These are phyloP conservation scores for Penicillium sp. DNA, from an alignment of 2,329 filamentous ascomycete genomes.

Conservation along the genomic window DNA sequence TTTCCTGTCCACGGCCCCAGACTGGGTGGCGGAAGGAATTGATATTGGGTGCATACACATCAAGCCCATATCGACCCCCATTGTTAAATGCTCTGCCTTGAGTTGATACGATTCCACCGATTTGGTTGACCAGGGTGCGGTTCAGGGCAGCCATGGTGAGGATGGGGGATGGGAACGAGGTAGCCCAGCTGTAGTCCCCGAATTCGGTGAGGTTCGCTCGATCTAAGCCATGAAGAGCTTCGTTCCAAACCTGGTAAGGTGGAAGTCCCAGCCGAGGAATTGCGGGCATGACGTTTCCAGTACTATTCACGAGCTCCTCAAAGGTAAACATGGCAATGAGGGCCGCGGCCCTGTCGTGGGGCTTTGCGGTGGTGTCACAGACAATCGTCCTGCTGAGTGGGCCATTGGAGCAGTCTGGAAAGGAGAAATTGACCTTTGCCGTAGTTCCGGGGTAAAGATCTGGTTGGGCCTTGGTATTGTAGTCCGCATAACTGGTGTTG, in stretches of 20 bases:
- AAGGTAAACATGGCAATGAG: slow-evolving; percentile 52
- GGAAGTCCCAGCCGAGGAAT: slow-evolving; percentile 56
- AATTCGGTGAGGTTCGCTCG: slow-evolving; percentile 55
- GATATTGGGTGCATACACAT: slow-evolving; percentile 59
- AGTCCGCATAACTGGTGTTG: slow-evolving; percentile 29
- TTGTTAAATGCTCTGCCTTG: slow-evolving; percentile 67
- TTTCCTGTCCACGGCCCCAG: slow-evolving; percentile 62
- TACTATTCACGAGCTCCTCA: slow-evolving; percentile 56
- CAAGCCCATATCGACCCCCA: slow-evolving; percentile 44
- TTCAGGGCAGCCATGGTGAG: slow-evolving; percentile 62
- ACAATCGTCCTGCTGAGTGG: slow-evolving; percentile 51
- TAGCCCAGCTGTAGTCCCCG: slow-evolving; percentile 58
- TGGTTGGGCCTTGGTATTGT: slow-evolving; percentile 26
- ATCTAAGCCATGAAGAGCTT: slow-evolving; percentile 61
- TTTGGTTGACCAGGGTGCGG: slow-evolving; percentile 56
- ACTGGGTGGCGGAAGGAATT: slow-evolving; percentile 63
- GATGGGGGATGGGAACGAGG: slow-evolving; percentile 65
- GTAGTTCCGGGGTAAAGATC: slow-evolving; percentile 22
- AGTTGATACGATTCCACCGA: slow-evolving; percentile 54
- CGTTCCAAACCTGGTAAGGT: slow-evolving; percentile 60
- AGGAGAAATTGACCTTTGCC: slow-evolving; percentile 27
- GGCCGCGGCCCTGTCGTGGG: slow-evolving; percentile 45
- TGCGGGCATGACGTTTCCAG: slow-evolving; percentile 49
- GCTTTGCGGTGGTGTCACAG: slow-evolving; percentile 47
- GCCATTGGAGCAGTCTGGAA: slow-evolving; percentile 53